Evolutionary conservation across 805 yeast genomes (phyloP), one percentile per base, ranked within the genome.

Genomic region (Ogataea pilisensis): DNA sequence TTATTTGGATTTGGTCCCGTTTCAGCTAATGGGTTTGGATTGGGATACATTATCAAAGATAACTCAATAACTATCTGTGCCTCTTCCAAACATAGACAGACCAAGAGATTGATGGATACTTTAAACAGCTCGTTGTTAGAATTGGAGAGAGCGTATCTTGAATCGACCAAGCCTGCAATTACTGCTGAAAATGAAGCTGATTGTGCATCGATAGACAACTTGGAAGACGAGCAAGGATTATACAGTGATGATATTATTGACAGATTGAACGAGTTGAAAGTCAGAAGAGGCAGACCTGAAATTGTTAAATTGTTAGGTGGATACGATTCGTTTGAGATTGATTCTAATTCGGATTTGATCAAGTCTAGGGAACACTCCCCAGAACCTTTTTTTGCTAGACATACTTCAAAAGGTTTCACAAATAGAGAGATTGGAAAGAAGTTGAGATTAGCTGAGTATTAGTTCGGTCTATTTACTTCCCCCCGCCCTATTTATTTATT

Each of bases 1-100:
- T 70, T 83, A 37, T 89, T 89, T 67, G 97, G 97, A 0, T 89
- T 89, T 56, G 95, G 96, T 3, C 96, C 97, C 3, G 90, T 88
- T 2, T 72, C 84, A 12, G 83, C 88, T 35, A 90, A 86, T 55
- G 97, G 97, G 3, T 88, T 83, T 61, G 96, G 96, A n/a, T 75
- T 89, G 28, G 96, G 95, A 4, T 89, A 89, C 60, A 86, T 89
- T 50, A 83, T 89, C 51, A 88, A 90, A 60, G 77, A 71, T 32
- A 85, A 87, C 55, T 79, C 87, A 17, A 77, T 89, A 21, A 77
- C 89, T 2, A 75, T 89, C 8, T 87, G 95, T 37, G 83, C 85
- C 4, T 80, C 93, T 21, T 87, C 96, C 12, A 89, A 87, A 63
- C 90, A 84, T 63, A 73, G 96, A 42, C 97, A 89, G 65, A 87